Evolutionary conservation across 192 early-diverging fungal genomes (phyloP).

Genomic region (Coemansia sp.): DNA sequence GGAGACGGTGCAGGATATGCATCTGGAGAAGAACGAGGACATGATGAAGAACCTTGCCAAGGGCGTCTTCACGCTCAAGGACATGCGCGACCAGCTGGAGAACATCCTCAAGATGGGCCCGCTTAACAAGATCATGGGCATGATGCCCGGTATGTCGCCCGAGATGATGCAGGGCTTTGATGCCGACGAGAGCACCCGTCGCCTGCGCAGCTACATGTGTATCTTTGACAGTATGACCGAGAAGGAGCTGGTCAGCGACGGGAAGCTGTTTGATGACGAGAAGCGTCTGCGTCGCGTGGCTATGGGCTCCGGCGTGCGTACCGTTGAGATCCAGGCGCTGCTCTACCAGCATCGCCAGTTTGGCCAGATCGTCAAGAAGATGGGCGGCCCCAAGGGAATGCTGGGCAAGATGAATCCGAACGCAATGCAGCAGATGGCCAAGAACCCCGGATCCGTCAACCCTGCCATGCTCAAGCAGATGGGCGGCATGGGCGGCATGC

Average conservation of each 20-base stretch:
- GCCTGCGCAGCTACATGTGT: conserved; percentile 75
- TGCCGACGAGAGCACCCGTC: conserved; percentile 61
- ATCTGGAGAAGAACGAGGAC: conserved; percentile 81
- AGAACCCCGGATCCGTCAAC: conserved; percentile 66
- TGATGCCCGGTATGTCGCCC: conserved; percentile 75
- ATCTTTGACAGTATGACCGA: conserved; percentile 98
- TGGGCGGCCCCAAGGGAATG: conserved; percentile 89
- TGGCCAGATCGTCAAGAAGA: conserved; percentile 85
- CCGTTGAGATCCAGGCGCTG: conserved; percentile 83
- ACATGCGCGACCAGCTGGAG: conserved; percentile 93
- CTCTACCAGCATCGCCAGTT: conserved; percentile 74
- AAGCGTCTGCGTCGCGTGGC: conserved; percentile 78
- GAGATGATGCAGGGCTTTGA: conserved; percentile 63
- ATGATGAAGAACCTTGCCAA: conserved; percentile 89
- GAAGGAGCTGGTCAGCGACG: conserved; percentile 82
- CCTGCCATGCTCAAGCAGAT: conserved; percentile 80
- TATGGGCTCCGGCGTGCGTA: conserved; percentile 79
- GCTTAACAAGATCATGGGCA: conserved; percentile 85
- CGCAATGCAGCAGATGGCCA: conserved; percentile 60
- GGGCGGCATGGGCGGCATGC: conserved; percentile 60
- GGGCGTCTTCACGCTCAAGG: conserved; percentile 85
- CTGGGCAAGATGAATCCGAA: conserved; percentile 66
- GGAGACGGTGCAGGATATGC: conserved; percentile 86
- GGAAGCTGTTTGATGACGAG: conserved; percentile 75
- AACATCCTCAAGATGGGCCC: conserved; percentile 90